Evolutionary conservation across 1,139 yeast genomes (phyloP).

Genomic region (Tardiomyces blankii): DNA sequence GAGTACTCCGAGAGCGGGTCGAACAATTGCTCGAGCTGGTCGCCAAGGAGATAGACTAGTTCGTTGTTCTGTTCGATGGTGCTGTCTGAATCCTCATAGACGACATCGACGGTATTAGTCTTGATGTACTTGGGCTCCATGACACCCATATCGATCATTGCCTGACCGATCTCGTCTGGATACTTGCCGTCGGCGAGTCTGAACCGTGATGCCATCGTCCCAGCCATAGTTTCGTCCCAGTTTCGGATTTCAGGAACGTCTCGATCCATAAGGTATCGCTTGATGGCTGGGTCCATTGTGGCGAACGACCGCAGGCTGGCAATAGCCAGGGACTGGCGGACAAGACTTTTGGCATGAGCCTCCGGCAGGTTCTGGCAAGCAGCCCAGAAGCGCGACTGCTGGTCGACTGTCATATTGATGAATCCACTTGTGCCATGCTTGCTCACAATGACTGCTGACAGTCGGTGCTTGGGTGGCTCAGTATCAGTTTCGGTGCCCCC

Average conservation of each 20-base stretch:
- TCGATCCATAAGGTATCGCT: constrained; percentile 5
- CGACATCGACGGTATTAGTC: constrained; percentile 58
- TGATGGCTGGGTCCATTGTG: constrained; percentile 30
- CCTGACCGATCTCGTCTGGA: constrained; percentile 48
- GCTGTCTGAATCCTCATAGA: constrained; percentile 46
- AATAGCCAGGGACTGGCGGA: constrained; percentile 67
- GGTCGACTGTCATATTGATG: constrained; percentile 47
- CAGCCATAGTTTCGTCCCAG: constrained; percentile 74
- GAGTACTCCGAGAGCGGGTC: constrained; percentile 86
- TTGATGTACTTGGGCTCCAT: constrained; percentile 43
- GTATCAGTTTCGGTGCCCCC: constrained; percentile 2
- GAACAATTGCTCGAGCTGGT: constrained; percentile 76
- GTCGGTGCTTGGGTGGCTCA: constrained; percentile 18
- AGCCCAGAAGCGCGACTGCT: constrained; percentile 60
- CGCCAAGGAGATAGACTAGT: constrained; percentile 65
- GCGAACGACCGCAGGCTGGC: constrained; percentile 60
- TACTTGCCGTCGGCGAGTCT: constrained; percentile 35
- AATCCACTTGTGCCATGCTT: constrained; percentile 59
- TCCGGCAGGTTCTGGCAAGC: constrained; percentile 62
- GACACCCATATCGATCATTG: constrained; percentile 44
- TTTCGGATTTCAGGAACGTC: constrained; percentile 10
- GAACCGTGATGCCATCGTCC: constrained; percentile 57
- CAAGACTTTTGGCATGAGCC: constrained; percentile 42
- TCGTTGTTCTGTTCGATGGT: constrained; percentile 59
- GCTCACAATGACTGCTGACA: constrained; percentile 55